Percentiles rank a stretch among this genome's conserved stretches.
Conservation (phyloP, 768 basidiomycete genomes). For the Rhizopogon sp. region DNA sequence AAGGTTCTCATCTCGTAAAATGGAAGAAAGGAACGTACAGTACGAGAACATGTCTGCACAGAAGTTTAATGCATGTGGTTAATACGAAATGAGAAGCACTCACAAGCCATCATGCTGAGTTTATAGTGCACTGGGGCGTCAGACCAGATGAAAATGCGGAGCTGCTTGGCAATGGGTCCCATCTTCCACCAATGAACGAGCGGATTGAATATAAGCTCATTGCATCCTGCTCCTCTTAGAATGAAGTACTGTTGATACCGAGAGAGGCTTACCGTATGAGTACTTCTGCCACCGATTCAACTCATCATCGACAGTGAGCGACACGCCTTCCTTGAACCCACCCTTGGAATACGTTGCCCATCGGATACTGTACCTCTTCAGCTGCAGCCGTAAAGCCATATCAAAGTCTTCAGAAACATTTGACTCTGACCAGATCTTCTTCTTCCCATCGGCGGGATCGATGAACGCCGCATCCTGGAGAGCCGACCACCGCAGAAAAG, state of each 20-base stretch:
- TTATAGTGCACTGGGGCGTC: slow-evolving; percentile 72
- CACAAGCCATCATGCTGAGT: slow-evolving; percentile 70
- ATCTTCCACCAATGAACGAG: slow-evolving; percentile 65
- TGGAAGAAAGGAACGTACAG: slow-evolving; percentile 19
- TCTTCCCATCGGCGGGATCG: slow-evolving; percentile 45
- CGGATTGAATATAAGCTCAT: slow-evolving; percentile 80
- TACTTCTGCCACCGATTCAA: slow-evolving; percentile 87
- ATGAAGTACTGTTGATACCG: slow-evolving; percentile 17
- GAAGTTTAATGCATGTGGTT: neutral
- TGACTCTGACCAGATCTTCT: slow-evolving; percentile 53
- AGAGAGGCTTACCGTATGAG: slow-evolving; percentile 54
- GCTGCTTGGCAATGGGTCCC: slow-evolving; percentile 76
- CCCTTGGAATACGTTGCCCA: slow-evolving; percentile 83
- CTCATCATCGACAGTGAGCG: slow-evolving; percentile 80
- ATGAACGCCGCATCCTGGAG: slow-evolving; percentile 50
- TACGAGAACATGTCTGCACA: slow-evolving; percentile 42
- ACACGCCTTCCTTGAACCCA: slow-evolving; percentile 85
- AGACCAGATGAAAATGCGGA: slow-evolving; percentile 67
- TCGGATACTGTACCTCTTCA: slow-evolving; percentile 23
- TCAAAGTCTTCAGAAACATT: slow-evolving; percentile 61
- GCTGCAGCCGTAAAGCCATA: slow-evolving; percentile 43
- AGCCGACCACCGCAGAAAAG: slow-evolving; percentile 53
- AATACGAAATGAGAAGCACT: slow-evolving; percentile 17
- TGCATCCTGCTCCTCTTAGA: slow-evolving; percentile 41
- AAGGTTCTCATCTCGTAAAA: neutral